Evolutionary conservation across 2,329 filamentous ascomycete species (phyloP), one percentile per base, ranked within the genome.

Genomic region (Colletotrichum falcatum): DNA sequence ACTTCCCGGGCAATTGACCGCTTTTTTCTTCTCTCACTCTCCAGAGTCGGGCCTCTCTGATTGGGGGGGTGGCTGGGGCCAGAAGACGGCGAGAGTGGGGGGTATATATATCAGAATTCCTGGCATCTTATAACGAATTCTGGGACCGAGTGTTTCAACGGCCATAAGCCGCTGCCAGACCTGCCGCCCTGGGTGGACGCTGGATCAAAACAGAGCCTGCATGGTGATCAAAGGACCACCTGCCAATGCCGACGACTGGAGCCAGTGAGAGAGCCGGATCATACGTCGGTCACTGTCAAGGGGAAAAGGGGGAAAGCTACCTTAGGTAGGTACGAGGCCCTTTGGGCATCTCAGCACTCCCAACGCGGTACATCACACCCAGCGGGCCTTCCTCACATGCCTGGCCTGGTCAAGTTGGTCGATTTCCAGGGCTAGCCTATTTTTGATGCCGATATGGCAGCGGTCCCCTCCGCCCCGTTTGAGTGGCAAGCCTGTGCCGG

Each of bases 101-200:
- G 63, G 63, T 44, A 65, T 42, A 48, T 67, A 67, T 67, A 67
- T 66, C 44, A 66, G 51, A 70, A 53, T 44, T 62, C 67, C 64
- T 53, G 23, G 51, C 28, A 51, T 37, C 63, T 44, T 70, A 70
- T 66, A 49, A 70, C 56, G 44, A 44, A 53, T 6, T 49, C 63
- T 61, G 49, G 63, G 33, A 48, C 62, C 63, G 55, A 70, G 56
- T 61, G 67, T 70, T 70, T 70, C 67, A 70, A 70, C 51, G 65
- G 28, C 33, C 42, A 61, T n/a, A 42, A 62, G 67, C 35, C 42
- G 63, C 63, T 70, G 56, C 37, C 62, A 67, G 39, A 53, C 26
- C 51, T 35, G 33, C 51, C 26, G 55, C 49, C 30, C n/a, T 58
- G 49, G 67, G 42, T 58, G 49, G 67, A 61, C 49, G 33, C 58